These are phyloP conservation scores for Bipolaris cookei DNA, from an alignment of 2,329 filamentous ascomycete genomes.

Conservation along the genomic window DNA sequence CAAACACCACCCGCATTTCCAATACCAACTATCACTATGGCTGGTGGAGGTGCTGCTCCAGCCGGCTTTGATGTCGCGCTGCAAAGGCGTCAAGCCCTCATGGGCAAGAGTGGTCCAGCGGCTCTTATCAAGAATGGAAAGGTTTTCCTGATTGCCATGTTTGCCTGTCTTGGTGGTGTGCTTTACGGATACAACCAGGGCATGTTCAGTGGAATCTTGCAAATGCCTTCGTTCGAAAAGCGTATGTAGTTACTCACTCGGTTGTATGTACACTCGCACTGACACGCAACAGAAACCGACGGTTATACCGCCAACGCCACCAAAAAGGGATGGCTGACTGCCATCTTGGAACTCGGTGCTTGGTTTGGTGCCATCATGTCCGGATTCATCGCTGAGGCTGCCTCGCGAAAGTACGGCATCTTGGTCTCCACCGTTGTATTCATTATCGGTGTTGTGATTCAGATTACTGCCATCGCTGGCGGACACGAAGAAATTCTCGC, in stretches of 20 bases:
- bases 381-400: conserved; percentile 72
- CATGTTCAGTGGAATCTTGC: conserved; percentile 73
- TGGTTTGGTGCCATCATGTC: conserved; percentile 76
- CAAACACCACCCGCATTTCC: background rate
- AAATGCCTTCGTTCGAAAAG: conserved; percentile 56
- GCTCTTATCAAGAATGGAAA: conserved; percentile 61
- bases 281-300: conserved; percentile 50
- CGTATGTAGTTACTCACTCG: conserved; percentile 34
- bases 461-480: conserved; percentile 65
- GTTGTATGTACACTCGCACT: background rate
- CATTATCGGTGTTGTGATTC: conserved; percentile 72
- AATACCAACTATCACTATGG: conserved; percentile 24
- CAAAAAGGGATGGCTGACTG: conserved; percentile 57
- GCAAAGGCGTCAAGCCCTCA: conserved; percentile 30
- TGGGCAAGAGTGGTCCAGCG: conserved; percentile 50
- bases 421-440: conserved; percentile 71
- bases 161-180: conserved; percentile 60
- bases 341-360: conserved; percentile 77
- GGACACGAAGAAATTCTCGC: conserved; percentile 69
- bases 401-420: conserved; percentile 73
- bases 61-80: conserved; percentile 33
- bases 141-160: conserved; percentile 62
- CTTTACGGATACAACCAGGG: conserved; percentile 77
- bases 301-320: conserved; percentile 47
- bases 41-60: conserved; percentile 28